Conservation (phyloP, 495 filamentous ascomycete genomes). For the Immersiella caudata region DNA sequence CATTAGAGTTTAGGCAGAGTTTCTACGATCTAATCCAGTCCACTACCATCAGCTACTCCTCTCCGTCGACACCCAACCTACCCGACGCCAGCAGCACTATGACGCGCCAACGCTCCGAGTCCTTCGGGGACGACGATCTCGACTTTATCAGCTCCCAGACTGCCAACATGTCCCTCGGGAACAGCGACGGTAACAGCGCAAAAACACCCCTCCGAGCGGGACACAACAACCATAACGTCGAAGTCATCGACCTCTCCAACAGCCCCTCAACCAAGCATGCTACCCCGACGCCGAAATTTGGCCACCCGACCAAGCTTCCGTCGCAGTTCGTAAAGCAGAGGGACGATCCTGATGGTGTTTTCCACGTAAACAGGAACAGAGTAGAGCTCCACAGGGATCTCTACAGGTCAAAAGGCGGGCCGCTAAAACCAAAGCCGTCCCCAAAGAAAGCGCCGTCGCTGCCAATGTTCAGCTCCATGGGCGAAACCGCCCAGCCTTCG, state of each 20-base stretch:
- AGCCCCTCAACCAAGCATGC: conserved; percentile 31
- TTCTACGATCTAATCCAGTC: conserved; percentile 33
- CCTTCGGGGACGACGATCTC: conserved; percentile 44
- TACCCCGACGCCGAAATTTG: conserved; percentile 34
- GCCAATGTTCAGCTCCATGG: conserved; percentile 45
- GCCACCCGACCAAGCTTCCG: conserved; percentile 34
- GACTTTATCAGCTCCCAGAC: conserved; percentile 40
- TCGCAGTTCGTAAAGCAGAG: conserved; percentile 24
- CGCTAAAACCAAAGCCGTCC: conserved; percentile 42
- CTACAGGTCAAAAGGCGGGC: conserved; percentile 37
- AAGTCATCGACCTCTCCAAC: conserved; percentile 31
- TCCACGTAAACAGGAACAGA: conserved; percentile 47
- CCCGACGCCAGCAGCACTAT: conserved; percentile 18
- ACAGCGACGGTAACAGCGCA: conserved; percentile 21
- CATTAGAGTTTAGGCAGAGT: conserved; percentile 30
- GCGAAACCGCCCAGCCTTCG: conserved; percentile 33
- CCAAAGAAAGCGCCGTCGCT: conserved; percentile 37
- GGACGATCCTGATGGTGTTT: conserved; percentile 42
- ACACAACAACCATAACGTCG: neutral
- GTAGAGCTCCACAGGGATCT: conserved; percentile 53
- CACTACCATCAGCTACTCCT: conserved; percentile 30
- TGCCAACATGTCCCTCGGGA: conserved; percentile 34
- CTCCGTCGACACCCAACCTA: neutral
- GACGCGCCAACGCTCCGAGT: conserved; percentile 29
- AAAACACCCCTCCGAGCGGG: conserved; percentile 12